phyloP scores from a whole-genome alignment of 75 land plant genomes.

The Selaginella tamariscina region DNA sequence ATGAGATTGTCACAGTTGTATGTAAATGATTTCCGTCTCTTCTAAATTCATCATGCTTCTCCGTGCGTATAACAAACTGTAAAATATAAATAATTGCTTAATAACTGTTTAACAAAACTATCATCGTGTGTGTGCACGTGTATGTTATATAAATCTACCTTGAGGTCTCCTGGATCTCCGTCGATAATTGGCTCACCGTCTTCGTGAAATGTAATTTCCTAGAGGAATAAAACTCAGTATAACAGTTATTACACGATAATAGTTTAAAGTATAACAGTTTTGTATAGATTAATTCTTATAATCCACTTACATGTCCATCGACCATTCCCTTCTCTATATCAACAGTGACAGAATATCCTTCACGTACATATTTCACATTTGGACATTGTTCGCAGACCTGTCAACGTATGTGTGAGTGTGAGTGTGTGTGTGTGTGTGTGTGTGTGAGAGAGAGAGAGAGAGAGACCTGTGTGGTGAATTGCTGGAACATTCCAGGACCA shows the following conservation, averaged over 20 bases:
- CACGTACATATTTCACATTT: constrained; percentile 84
- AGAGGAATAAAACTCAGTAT: neutral
- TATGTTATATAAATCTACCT: constrained; percentile 31
- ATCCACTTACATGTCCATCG: constrained; percentile 66
- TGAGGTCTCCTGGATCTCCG: constrained; percentile 88
- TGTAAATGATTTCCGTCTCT: constrained; percentile 83
- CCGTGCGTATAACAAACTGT: constrained; percentile 62
- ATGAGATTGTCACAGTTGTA: constrained; percentile 49
- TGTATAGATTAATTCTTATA: too few species aligned
- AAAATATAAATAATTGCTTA: neutral
- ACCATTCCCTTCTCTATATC: constrained; percentile 94
- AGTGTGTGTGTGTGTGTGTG: too few species aligned
- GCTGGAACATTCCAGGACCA: constrained; percentile 96
- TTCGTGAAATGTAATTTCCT: constrained; percentile 83
- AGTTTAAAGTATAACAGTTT: too few species aligned
- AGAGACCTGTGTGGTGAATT: constrained; percentile 79
- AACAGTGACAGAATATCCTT: constrained; percentile 57
- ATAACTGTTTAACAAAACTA: too few species aligned
- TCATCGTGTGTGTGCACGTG: neutral
- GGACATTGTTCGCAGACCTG: constrained; percentile 91
- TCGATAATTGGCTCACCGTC: constrained; percentile 91
- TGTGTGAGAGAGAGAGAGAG: too few species aligned
- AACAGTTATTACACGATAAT: neutral
- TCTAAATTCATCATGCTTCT: constrained; percentile 57
- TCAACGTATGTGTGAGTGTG: too few species aligned